Evolutionary conservation across 2,329 filamentous ascomycete species (phyloP), one percentile per base, ranked within the genome.

Genomic region (Aspergillus ochraceus): DNA sequence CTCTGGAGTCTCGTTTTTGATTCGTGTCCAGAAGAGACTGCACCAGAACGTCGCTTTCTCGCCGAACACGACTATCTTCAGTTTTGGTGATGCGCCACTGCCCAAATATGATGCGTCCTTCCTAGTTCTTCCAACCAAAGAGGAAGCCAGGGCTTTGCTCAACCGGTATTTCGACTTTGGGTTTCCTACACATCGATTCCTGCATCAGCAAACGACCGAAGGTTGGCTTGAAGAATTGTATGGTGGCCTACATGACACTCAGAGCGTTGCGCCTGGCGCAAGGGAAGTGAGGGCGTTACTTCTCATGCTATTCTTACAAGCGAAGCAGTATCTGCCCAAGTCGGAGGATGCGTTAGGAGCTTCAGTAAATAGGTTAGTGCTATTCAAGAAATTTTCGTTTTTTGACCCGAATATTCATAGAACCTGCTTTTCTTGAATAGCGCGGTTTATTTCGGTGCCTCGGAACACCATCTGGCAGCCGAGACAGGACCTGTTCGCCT

Each of bases 261-360:
- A 62, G 9, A 11, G 50, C 5, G 42, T 47, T 2, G 56, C 39
- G 8, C 57, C 60, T 10, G 62, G 62, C 3, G 52, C 49, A 10
- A 52, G 60, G 49, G 62, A 57, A 26, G 58, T 55, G 79, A 73
- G 78, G 1, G 82, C 81, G 0, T 65, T 84, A 20, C 68, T 86
- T 1, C 78, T 85, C 39, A 79, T 84, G 67, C 78, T 84, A 1
- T 80, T 86, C 62, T 84, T 84, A 0, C 82, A 84, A 20, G 82
- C 77, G 14, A 74, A 77, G 47, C 76, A 78, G 10, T 81, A 82
- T 42, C 74, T 76, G 67, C 69, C 72, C 12, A 47, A n/a, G 63
- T 54, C 54, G 4, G 68, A 60, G 60, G 54, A 10, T 56, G 61
- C 36, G 51, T 60, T 51, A 61, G 65, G 39, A 53, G 56, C 11